These are phyloP conservation scores for Bathelium albidoporum DNA, from an alignment of 495 filamentous ascomycete genomes.

Conservation along the genomic window DNA sequence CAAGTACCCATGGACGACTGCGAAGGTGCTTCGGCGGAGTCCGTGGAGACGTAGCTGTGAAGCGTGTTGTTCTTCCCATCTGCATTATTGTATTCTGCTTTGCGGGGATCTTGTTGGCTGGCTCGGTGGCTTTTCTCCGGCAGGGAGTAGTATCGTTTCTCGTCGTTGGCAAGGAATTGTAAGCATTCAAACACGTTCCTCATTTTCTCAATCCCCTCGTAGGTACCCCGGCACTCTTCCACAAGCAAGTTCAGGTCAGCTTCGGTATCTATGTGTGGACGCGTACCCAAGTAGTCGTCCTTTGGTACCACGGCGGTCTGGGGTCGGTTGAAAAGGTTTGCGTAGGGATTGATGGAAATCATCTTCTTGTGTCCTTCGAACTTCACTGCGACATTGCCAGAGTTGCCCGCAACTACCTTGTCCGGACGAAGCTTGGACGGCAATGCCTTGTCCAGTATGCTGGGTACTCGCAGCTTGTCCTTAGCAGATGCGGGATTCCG, in stretches of 20 bases:
- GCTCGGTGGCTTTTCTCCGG: slow-evolving; percentile 31
- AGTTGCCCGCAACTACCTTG: background rate
- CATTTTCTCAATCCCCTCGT: slow-evolving; percentile 42
- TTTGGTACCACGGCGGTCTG: slow-evolving; percentile 36
- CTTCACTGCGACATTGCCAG: background rate
- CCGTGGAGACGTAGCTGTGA: slow-evolving; percentile 22
- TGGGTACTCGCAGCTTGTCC: background rate
- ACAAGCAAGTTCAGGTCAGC: slow-evolving; percentile 42
- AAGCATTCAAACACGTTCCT: slow-evolving; percentile 45
- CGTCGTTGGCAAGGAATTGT: slow-evolving; percentile 35
- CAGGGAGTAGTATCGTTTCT: slow-evolving; percentile 40
- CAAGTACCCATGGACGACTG: slow-evolving; percentile 36
- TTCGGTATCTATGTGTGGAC: slow-evolving; percentile 41
- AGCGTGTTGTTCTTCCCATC: slow-evolving; percentile 34
- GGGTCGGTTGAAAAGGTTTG: slow-evolving; percentile 41
- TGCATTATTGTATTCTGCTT: slow-evolving; percentile 34
- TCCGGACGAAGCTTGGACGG: slow-evolving; percentile 1
- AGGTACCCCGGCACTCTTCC: slow-evolving; percentile 41
- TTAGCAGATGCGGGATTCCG: slow-evolving; percentile 1
- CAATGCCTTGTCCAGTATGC: background rate
- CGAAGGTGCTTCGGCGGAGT: slow-evolving; percentile 23
- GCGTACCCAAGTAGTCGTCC: slow-evolving; percentile 41
- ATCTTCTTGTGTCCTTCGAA: slow-evolving; percentile 13
- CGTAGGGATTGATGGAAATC: slow-evolving; percentile 34
- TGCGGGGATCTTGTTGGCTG: slow-evolving; percentile 32